phyloP scores from a whole-genome alignment of 495 filamentous ascomycete genomes.

The Tuber aestivum region DNA sequence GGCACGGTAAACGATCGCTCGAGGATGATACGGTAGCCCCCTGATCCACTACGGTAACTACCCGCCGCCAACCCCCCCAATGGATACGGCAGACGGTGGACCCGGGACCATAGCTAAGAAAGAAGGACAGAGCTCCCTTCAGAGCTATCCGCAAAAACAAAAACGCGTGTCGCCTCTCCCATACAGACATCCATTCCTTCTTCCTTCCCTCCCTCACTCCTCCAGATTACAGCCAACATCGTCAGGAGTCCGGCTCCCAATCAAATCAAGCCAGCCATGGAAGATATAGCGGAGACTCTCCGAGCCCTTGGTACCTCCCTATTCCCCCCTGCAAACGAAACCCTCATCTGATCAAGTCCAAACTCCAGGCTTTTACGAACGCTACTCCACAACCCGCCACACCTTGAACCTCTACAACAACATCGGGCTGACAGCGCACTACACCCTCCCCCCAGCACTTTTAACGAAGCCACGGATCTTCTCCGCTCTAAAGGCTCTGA shows the following conservation, averaged over 20 bases:
- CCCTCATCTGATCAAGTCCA: not conserved
- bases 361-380: constrained; percentile 45
- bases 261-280: constrained; percentile 6
- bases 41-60: not conserved
- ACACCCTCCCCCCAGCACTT: constrained; percentile 42
- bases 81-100: not conserved
- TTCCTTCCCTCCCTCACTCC: not conserved
- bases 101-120: not conserved
- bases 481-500: constrained; percentile 44
- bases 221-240: not conserved
- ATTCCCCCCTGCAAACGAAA: not conserved
- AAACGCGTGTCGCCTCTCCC: not conserved
- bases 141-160: not conserved
- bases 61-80: not conserved
- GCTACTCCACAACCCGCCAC: constrained; percentile 47
- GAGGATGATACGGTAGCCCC: not conserved
- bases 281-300: constrained; percentile 25
- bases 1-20: no score
- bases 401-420: constrained; percentile 49
- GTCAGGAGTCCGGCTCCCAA: not conserved
- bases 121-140: not conserved
- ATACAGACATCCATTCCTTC: not conserved
- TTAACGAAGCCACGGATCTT: constrained; percentile 45
- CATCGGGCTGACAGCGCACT: constrained; percentile 45
- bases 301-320: constrained; percentile 12